Conservation (phyloP, 2,329 filamentous ascomycete species). For the Colletotrichum shisoi region DNA sequence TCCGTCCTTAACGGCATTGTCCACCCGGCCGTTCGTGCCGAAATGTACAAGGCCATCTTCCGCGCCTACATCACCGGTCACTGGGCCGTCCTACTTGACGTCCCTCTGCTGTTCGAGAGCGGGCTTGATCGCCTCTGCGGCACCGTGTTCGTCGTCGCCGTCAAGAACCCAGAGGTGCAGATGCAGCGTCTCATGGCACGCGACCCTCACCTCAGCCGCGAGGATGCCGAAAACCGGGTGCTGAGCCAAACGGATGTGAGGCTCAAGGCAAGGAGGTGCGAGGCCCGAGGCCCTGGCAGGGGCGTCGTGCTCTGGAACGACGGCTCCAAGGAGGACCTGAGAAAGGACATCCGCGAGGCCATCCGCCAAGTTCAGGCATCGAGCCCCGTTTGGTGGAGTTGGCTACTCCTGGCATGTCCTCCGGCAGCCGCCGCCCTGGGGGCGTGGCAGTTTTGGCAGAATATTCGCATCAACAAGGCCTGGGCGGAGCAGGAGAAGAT, state of each 20-base stretch:
- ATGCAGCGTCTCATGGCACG: slow-evolving; percentile 78
- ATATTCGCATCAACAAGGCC: slow-evolving; percentile 71
- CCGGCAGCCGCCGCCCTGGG: slow-evolving; percentile 75
- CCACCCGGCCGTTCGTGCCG: slow-evolving; percentile 85
- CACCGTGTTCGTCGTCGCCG: slow-evolving; percentile 84
- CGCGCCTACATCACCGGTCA: slow-evolving; percentile 75
- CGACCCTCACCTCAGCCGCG: slow-evolving; percentile 78
- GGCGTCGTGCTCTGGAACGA: slow-evolving; percentile 95
- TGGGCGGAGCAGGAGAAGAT: slow-evolving; percentile 71
- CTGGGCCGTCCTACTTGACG: slow-evolving; percentile 92
- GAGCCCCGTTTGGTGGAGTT: slow-evolving; percentile 87
- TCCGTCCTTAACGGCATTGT: slow-evolving; percentile 86
- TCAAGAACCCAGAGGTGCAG: slow-evolving; percentile 80
- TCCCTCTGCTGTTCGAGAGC: slow-evolving; percentile 90
- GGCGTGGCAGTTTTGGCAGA: slow-evolving; percentile 75
- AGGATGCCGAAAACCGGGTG: slow-evolving; percentile 88
- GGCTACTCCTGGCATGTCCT: slow-evolving; percentile 72
- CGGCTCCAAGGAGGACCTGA: slow-evolving; percentile 73
- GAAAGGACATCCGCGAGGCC: slow-evolving; percentile 69
- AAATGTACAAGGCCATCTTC: slow-evolving; percentile 80
- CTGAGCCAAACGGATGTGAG: slow-evolving; percentile 85
- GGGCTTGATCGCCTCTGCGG: slow-evolving; percentile 86
- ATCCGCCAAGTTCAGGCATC: slow-evolving; percentile 67
- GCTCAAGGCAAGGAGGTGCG: slow-evolving; percentile 79
- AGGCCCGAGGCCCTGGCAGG: slow-evolving; percentile 67